These are phyloP conservation scores for Colletotrichum somersetense DNA, from an alignment of 2,329 filamentous ascomycete species.

Conservation along the genomic window DNA sequence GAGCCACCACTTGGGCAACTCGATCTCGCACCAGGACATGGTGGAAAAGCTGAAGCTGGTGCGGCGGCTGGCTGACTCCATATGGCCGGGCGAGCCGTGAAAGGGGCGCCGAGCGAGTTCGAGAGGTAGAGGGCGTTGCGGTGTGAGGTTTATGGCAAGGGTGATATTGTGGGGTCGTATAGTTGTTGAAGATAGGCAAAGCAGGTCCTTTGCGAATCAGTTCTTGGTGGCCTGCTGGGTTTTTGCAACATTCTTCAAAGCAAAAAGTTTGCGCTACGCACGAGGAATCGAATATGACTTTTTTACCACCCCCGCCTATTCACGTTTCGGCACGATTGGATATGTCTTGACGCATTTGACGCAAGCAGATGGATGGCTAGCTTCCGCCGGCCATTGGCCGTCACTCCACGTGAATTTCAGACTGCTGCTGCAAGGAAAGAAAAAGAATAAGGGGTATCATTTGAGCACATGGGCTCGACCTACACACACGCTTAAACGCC, in stretches of 20 bases:
- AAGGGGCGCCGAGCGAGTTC: background rate
- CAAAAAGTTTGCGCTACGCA: background rate
- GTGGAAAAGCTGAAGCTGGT: constrained; percentile 36
- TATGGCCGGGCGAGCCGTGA: constrained; percentile 41
- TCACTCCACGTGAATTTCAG: background rate
- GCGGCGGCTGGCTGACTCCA: constrained; percentile 32
- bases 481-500: constrained; percentile 22
- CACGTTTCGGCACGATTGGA: too few relatives aligned
- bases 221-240: background rate
- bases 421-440: background rate
- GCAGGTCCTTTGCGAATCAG: background rate
- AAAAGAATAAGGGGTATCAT: constrained; percentile 32
- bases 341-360: too few relatives aligned
- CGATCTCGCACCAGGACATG: constrained; percentile 37
- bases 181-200: too few relatives aligned
- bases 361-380: background rate
- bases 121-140: background rate
- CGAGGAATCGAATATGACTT: background rate
- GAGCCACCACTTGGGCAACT: constrained; percentile 53
- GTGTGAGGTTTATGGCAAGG: background rate
- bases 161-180: background rate
- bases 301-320: too few relatives aligned
- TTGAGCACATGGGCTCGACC: background rate
- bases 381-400: background rate
- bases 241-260: background rate